These are phyloP conservation scores for Balansia obtecta DNA, from an alignment of 2,329 filamentous ascomycete species.

Conservation along the genomic window DNA sequence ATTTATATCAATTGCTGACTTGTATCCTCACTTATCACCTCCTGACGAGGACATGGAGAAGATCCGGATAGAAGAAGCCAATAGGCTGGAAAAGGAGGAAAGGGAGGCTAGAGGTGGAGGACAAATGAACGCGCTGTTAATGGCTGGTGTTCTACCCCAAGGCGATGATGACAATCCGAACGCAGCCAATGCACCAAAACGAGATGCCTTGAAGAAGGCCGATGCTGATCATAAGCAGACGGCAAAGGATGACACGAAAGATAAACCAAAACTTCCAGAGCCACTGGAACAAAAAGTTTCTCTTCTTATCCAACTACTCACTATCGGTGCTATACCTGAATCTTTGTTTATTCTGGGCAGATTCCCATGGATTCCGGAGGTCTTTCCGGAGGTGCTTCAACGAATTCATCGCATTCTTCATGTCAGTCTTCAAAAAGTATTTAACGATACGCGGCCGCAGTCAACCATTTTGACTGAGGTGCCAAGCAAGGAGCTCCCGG, in stretches of 20 bases:
- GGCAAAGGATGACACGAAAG: slow-evolving; percentile 29
- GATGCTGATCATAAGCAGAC: slow-evolving; percentile 39
- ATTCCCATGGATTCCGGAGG: slow-evolving; percentile 85
- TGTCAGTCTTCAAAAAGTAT: slow-evolving; percentile 68
- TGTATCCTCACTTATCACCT: slow-evolving; percentile 88
- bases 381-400: slow-evolving; percentile 68
- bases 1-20: slow-evolving; percentile 81
- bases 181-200: slow-evolving; percentile 27
- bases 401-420: slow-evolving; percentile 76
- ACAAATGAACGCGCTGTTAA: slow-evolving; percentile 69
- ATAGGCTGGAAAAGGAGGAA: slow-evolving; percentile 71
- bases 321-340: slow-evolving; percentile 86
- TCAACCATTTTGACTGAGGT: slow-evolving; percentile 19
- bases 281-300: slow-evolving; percentile 80
- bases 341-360: slow-evolving; percentile 83
- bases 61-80: slow-evolving; percentile 55
- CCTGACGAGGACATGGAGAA: slow-evolving; percentile 70
- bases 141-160: slow-evolving; percentile 66
- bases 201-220: slow-evolving; percentile 39
- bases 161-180: slow-evolving; percentile 56
- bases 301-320: slow-evolving; percentile 72
- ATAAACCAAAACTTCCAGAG: slow-evolving; percentile 47
- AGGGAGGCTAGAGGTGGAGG: slow-evolving; percentile 57
- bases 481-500: slow-evolving; percentile 32
- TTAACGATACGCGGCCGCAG: slow-evolving; percentile 31